A percentile compares a stretch with the other conserved stretches of the same genome.
Evolutionary conservation across 192 early-diverging fungal species (phyloP).

Genomic region (Mortierella hygrophila): DNA sequence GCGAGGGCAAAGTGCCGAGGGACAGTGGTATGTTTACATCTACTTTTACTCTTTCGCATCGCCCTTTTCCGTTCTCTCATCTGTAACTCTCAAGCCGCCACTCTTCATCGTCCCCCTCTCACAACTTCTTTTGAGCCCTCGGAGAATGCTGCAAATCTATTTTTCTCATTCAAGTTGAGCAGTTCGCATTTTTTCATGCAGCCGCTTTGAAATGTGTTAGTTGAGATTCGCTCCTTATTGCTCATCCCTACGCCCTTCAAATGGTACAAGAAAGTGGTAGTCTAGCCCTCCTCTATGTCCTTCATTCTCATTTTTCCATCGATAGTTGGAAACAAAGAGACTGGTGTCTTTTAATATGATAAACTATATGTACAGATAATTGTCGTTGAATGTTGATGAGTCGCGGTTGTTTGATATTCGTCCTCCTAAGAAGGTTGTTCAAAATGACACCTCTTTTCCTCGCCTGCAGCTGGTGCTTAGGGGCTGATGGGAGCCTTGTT

Average conservation of each 20-base stretch:
- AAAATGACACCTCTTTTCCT: background rate
- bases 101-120: background rate
- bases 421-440: too few species aligned
- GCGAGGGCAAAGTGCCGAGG: background rate
- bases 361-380: too few species aligned
- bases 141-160: background rate
- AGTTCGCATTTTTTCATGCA: background rate
- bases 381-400: too few species aligned
- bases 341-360: too few species aligned
- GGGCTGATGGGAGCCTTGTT: slow-evolving; percentile 17
- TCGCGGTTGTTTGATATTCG: too few species aligned
- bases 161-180: background rate
- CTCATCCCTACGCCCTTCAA: background rate
- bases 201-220: background rate
- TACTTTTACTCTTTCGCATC: background rate
- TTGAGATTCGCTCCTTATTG: background rate
- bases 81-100: background rate
- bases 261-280: background rate
- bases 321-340: too few species aligned
- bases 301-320: too few species aligned
- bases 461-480: background rate
- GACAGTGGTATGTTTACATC: background rate
- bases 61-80: background rate
- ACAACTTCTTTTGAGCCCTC: background rate
- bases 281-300: background rate